Conservation (phyloP, 2,329 filamentous ascomycete species). For the Pseudonectria foliicola region DNA sequence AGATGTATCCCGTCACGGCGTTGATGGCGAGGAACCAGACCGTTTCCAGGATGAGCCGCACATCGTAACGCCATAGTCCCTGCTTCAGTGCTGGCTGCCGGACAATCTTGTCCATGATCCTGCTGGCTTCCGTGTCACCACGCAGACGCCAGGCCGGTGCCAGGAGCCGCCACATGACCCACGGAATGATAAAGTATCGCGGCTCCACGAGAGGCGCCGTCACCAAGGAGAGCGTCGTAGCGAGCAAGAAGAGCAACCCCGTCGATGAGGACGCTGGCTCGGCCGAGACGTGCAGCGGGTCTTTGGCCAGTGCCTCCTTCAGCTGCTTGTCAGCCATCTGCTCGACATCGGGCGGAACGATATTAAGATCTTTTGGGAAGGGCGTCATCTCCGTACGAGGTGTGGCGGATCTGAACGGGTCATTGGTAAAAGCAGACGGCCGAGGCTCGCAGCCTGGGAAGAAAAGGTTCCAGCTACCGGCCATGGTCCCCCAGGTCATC, state of each 20-base stretch:
- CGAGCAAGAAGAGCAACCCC: constrained; percentile 51
- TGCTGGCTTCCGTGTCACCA: constrained; percentile 7
- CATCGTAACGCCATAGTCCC: constrained; percentile 26
- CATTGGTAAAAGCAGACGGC: constrained; percentile 18
- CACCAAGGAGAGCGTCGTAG: constrained; percentile 71
- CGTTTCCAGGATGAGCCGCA: constrained; percentile 54
- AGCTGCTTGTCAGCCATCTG: constrained; percentile 3
- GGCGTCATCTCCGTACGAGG: too few relatives aligned
- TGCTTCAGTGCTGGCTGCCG: constrained; percentile 1
- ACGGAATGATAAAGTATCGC: constrained; percentile 91
- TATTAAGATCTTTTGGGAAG: background rate
- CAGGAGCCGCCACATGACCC: constrained; percentile 85
- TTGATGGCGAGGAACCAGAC: constrained; percentile 63
- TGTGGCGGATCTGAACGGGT: constrained; percentile 20
- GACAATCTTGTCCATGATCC: constrained; percentile 1
- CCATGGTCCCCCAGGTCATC: constrained; percentile 58
- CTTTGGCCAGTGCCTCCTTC: constrained; percentile 14
- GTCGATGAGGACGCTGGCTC: constrained; percentile 40
- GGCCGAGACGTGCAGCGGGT: constrained; percentile 21
- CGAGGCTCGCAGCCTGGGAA: constrained; percentile 1
- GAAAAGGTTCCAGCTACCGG: constrained; percentile 30
- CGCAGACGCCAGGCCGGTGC: constrained; percentile 47
- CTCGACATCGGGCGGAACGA: constrained; percentile 4
- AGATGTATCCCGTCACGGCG: constrained; percentile 60
- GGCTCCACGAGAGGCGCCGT: constrained; percentile 92